Percentiles rank a stretch among this genome's conserved stretches.
phyloP scores from a whole-genome alignment of 768 basidiomycete genomes.

The Trametes meyenii region DNA sequence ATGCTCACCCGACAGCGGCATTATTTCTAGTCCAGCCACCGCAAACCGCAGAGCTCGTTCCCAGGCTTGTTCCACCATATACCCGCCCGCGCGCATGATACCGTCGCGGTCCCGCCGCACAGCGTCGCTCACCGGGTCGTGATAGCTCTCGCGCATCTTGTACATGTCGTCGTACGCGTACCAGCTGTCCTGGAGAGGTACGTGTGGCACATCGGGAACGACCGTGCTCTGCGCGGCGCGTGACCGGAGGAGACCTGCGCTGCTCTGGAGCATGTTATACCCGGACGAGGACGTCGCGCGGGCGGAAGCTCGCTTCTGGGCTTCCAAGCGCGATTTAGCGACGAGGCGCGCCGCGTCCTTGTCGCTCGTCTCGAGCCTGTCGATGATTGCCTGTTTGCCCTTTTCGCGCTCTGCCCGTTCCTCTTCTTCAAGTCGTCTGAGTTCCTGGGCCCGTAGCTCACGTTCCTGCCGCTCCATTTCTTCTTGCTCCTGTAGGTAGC shows the following conservation, averaged over 20 bases:
- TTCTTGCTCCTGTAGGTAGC: slow-evolving; percentile 75
- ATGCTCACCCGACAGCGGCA: slow-evolving; percentile 39
- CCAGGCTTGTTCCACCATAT: slow-evolving; percentile 83
- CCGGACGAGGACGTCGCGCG: slow-evolving; percentile 44
- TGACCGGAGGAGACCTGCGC: slow-evolving; percentile 52
- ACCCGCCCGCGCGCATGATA: slow-evolving; percentile 83
- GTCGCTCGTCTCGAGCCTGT: slow-evolving; percentile 77
- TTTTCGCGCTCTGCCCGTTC: slow-evolving; percentile 78
- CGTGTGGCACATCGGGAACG: slow-evolving; percentile 80
- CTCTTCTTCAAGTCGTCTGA: slow-evolving; percentile 69
- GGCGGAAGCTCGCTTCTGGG: slow-evolving; percentile 60
- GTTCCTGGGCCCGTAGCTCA: slow-evolving; percentile 67
- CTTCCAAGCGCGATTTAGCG: slow-evolving; percentile 67
- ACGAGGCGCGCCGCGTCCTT: slow-evolving; percentile 72
- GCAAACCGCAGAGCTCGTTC: slow-evolving; percentile 75
- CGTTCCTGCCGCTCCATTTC: slow-evolving; percentile 74
- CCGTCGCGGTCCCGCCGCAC: slow-evolving; percentile 77
- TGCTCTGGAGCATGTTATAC: slow-evolving; percentile 21
- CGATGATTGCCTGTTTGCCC: slow-evolving; percentile 72
- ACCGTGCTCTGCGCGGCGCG: slow-evolving; percentile 65
- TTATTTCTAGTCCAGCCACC: slow-evolving; percentile 71
- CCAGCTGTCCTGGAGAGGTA: slow-evolving; percentile 76
- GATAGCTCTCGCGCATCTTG: slow-evolving; percentile 56
- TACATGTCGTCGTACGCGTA: slow-evolving; percentile 77
- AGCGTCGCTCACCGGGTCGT: slow-evolving; percentile 75